Evolutionary conservation across 306 rosid species (phyloP).

Genomic region (Rosa multiflora): DNA sequence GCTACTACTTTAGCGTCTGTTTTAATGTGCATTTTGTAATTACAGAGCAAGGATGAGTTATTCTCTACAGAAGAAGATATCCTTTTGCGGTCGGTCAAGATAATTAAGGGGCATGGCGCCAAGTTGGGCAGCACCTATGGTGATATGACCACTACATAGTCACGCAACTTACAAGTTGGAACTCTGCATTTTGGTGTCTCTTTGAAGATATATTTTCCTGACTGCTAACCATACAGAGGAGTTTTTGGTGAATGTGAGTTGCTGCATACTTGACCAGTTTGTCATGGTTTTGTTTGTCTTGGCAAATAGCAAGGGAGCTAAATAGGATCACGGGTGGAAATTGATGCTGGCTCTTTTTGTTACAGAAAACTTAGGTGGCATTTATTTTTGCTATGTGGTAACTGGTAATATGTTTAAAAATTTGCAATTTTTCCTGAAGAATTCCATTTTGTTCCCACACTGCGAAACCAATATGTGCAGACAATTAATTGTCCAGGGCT

Average conservation of each 20-base stretch:
- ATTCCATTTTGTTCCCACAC: neutral
- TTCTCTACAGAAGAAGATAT: slow-evolving; percentile 75
- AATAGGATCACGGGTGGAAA: neutral
- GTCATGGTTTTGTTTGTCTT: neutral
- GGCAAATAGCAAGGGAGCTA: no score
- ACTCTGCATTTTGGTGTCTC: neutral
- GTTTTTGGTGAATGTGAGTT: neutral
- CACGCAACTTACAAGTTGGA: neutral
- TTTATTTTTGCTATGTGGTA: neutral
- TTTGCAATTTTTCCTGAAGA: neutral
- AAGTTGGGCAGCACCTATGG: slow-evolving; percentile 47
- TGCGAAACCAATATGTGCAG: neutral
- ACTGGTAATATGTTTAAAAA: neutral
- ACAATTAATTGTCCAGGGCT: neutral
- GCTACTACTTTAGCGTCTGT: neutral
- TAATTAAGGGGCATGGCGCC: slow-evolving; percentile 64
- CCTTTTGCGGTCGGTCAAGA: slow-evolving; percentile 62
- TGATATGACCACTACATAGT: slow-evolving; percentile 20
- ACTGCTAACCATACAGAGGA: neutral
- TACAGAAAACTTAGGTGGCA: neutral
- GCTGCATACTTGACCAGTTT: neutral
- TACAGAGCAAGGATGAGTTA: slow-evolving; percentile 62
- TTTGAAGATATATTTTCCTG: neutral
- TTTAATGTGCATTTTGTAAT: neutral
- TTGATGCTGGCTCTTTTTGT: neutral